Percentiles rank a stretch among this genome's conserved stretches.
Conservation (phyloP, 148 eudicot genomes). For the Vaccinium myrtillus region DNA sequence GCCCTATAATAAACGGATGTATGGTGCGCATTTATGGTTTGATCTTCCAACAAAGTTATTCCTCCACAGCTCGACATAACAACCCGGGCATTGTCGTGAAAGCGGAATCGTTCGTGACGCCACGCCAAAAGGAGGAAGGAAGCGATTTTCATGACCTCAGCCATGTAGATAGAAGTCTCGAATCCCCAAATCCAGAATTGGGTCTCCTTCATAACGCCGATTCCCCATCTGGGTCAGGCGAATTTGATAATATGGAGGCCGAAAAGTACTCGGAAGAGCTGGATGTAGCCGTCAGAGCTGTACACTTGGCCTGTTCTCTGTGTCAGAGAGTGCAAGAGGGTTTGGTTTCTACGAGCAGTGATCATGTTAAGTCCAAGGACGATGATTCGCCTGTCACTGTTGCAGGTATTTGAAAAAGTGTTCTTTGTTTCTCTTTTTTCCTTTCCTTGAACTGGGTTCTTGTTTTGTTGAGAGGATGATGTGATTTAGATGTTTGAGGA, state of each 20-base stretch:
- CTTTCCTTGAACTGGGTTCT: conserved; percentile 15
- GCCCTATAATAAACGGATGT: too few species aligned
- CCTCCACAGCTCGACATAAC: not conserved
- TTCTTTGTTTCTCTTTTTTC: not conserved
- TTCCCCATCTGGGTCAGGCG: conserved; percentile 23
- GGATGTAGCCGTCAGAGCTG: conserved; percentile 80
- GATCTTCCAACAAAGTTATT: not conserved
- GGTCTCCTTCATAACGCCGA: not conserved
- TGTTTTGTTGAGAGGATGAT: conserved; percentile 11
- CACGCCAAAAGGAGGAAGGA: not conserved
- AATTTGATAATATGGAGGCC: conserved; percentile 33
- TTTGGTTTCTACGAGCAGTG: conserved; percentile 38
- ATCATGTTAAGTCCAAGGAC: conserved; percentile 65
- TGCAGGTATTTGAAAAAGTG: conserved; percentile 48
- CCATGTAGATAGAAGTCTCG: not conserved
- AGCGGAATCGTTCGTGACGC: not conserved
- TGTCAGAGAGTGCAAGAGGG: conserved; percentile 65
- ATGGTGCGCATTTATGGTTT: too few species aligned
- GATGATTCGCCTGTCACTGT: conserved; percentile 92
- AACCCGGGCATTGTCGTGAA: not conserved
- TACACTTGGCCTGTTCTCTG: conserved; percentile 76
- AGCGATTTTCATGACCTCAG: not conserved
- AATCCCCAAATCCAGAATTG: not conserved
- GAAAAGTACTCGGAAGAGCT: conserved; percentile 48
- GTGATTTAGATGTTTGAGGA: not conserved